Base-by-base conservation (phyloP, 78 protist species). In the Dictyostelium intermedium region DNA sequence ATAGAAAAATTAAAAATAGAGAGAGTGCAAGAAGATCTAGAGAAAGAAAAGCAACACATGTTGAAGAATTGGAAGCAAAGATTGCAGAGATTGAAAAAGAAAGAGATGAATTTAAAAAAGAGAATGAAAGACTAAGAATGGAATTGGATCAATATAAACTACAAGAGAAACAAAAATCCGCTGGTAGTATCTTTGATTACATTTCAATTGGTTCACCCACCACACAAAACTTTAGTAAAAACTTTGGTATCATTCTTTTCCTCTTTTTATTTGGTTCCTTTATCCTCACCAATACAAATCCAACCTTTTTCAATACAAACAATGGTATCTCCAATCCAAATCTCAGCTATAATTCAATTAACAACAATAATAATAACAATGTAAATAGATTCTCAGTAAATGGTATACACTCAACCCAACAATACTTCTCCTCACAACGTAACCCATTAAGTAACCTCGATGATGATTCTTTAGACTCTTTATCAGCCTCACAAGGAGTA, bases 21-120 rank as follows among this genome's bases (percentile, higher is more conserved):
- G 94, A 89, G 50, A 76, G 84, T 89, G 94, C 94, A 4, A 84
- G 83, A 69, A 89, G 84, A 80, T 89, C 94, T 35, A 78, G 94
- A 80, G 94, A 78, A 25, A 89, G 50, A 50, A 89, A 89, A 35
- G 50, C 94, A 14, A 89, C 41, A 27, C 39, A 80, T n/a, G 35
- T 63, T 63, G 84, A 80, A 13, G 94, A 81, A 23, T 43, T 89
- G 4, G 94, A 89, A 50, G 94, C 53, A 7, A 45, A 86, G 56
- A 56, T 86, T 39, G 39, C 79, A 72, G 79, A 72, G 32, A 34
- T 72, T 72, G 79, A 72, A 72, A 72, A 72, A 72, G 83, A 63
- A 63, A 50, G 43, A 27, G 94, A 78, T n/a, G 47, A 89, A 2
- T 41, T 2, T 23, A 87, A 87, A 56, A 20, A 87, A 43, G 94